A percentile compares a stretch with the other conserved stretches of the same genome.
phyloP scores from a whole-genome alignment of 805 yeast species.

The Suhomyces kilbournensis region DNA sequence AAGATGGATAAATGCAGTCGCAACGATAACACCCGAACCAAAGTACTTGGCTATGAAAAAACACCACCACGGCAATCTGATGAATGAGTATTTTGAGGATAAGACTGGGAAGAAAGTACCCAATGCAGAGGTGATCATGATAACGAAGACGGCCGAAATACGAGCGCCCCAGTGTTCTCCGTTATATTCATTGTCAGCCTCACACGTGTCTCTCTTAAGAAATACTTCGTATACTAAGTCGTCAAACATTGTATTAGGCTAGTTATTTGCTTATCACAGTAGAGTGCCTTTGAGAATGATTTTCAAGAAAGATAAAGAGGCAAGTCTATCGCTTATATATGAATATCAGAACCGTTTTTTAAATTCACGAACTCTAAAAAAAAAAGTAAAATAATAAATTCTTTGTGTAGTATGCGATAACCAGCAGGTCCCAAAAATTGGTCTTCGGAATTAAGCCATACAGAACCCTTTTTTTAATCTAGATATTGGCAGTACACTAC shows the following conservation, averaged over 20 bases:
- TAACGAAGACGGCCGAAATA: constrained; percentile 63
- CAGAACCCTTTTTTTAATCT: neutral
- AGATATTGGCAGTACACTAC: neutral
- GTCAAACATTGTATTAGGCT: constrained; percentile 5
- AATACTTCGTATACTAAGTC: constrained; percentile 8
- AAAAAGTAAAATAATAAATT: neutral
- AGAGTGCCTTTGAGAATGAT: neutral
- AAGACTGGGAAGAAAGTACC: constrained; percentile 64
- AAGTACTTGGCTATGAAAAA: constrained; percentile 71
- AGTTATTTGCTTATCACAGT: neutral
- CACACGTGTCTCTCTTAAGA: constrained; percentile 36
- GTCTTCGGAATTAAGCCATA: neutral
- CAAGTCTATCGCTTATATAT: neutral
- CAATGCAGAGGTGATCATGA: constrained; percentile 48
- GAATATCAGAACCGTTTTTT: neutral
- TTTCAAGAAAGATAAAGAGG: neutral
- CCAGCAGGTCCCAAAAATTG: neutral
- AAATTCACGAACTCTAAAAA: neutral
- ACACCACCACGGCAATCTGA: constrained; percentile 58
- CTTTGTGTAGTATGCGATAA: neutral
- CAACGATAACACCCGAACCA: constrained; percentile 81
- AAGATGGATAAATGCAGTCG: constrained; percentile 77
- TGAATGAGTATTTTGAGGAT: constrained; percentile 55
- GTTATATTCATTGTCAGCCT: constrained; percentile 41
- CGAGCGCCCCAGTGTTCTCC: constrained; percentile 46